Evolutionary conservation across 176 grass and related monocot genomes (phyloP).

Genomic region (Lolium rigidum): DNA sequence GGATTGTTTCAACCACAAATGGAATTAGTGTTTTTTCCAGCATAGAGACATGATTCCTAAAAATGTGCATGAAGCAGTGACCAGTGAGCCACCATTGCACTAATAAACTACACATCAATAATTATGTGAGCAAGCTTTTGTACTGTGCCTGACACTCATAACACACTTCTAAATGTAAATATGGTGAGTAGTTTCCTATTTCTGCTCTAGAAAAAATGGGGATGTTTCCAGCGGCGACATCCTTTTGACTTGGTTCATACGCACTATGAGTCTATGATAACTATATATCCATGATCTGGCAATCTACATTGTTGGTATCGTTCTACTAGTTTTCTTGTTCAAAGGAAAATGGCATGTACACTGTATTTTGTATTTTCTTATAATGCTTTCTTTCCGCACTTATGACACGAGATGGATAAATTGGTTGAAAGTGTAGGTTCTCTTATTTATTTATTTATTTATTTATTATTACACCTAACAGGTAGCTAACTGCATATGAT

Average conservation of each 20-base stretch:
- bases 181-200: not conserved
- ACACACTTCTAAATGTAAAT: not conserved
- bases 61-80: constrained; percentile 3
- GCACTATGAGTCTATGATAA: not conserved
- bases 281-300: not conserved
- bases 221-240: not conserved
- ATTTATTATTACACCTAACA: not conserved
- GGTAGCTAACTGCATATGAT: not conserved
- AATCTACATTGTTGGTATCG: not conserved
- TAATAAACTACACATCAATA: not conserved
- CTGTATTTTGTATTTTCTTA: not conserved
- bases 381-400: constrained; percentile 12
- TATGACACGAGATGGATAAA: no score
- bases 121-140: not conserved
- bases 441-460: not conserved
- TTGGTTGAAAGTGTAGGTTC: not conserved
- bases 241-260: not conserved
- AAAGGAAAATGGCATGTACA: not conserved
- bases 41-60: not conserved
- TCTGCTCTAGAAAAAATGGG: not conserved
- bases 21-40: not conserved
- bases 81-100: not conserved
- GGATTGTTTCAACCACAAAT: constrained; percentile 23
- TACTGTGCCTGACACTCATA: not conserved
- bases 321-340: not conserved